Evolutionary conservation across 192 early-diverging fungal genomes (phyloP), one percentile per base, ranked within the genome.

Genomic region (Coemansia sp.): DNA sequence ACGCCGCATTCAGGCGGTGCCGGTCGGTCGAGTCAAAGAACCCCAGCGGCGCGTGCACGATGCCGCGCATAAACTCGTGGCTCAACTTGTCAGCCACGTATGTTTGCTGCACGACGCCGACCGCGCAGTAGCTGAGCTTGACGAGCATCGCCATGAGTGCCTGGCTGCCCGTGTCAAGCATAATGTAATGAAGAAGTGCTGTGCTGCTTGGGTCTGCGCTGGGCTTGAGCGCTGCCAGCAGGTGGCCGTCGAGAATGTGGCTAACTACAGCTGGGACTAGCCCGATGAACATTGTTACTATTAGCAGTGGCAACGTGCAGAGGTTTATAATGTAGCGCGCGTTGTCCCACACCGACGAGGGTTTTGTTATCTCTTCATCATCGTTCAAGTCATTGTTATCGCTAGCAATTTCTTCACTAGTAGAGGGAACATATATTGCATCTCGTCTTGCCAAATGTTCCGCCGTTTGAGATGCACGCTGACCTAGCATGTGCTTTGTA

Each of bases 1-100:
- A 77, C 5, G 56, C 67, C 6, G 43, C 8, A 0, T 55, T 56
- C 9, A 77, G 24, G 3, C 71, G 52, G 22, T 54, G 31, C 16
- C 45, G 45, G 4, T 53, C 64, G n/a, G 47, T 64, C 19, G 55
- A 60, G 33, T 71, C 69, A 48, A 68, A 77, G 23, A 71, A 67
- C 14, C 64, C 64, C 3, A 77, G 22, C 0, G 74, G 74, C 9
- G 74, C 74, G 10, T 61, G 45, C 2, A 77, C 54, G 38, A 77
- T 21, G 18, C 56, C 58, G 21, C 40, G 44, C n/a, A 68, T 31
- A 54, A 77, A 77, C 5, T 30, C 25, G 2, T 38, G 33, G 11
- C 56, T 50, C 31, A 77, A 63, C n/a, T 32, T 45, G 22, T 21
- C 30, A 9, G 56, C 57, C 9, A 70, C 25, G 11, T 62, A 49